Base-by-base conservation (phyloP, 495 filamentous ascomycete genomes). In the Penicillium fimorum region DNA sequence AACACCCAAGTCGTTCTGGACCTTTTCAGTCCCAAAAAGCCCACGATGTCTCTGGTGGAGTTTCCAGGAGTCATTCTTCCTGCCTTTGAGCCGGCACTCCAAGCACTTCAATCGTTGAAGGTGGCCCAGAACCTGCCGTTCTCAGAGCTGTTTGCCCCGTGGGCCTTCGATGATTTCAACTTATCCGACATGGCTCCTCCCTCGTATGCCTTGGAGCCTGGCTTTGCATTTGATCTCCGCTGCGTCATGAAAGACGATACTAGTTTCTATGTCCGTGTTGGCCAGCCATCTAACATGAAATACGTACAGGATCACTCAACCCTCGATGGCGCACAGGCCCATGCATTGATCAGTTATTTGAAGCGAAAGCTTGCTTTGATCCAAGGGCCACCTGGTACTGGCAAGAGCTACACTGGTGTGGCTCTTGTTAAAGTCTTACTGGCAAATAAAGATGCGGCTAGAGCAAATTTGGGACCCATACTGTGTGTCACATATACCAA, bases 371-470 rank as follows among this genome's bases (percentile, higher is more conserved):
- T 91, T 22, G 82, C 82, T 7, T 70, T 91, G 0, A 88, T 92
- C 30, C 88, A 94, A 75, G 90, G 90, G 0, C 90, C 90, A 0
- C 90, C 90, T 4, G 90, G 90, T 1, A 92, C 89, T 3, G 90
- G 90, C 4, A 94, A 95, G 65, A 81, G 76, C 50, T 88, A 77
- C 55, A 81, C 79, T 0, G 85, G 82, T 4, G 77, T 84, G n/a
- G 70, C 76, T 33, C 62, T 85, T 46, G 76, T 90, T 20, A 82
- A 88, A 57, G 79, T 83, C 1, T 66, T 93, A 7, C 67, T 92
- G 2, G 75, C 70, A 9, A 87, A 88, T 60, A 79, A 80, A 40
- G 57, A 48, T 0, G 47, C 40, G 24, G 43, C 43, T 1, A 59
- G 60, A 33, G 76, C 73, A 0, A 44, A 65, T 0, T 66, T 91